These are phyloP conservation scores for Lagenaria siceraria DNA, from an alignment of 306 rosid species.

Conservation along the genomic window DNA sequence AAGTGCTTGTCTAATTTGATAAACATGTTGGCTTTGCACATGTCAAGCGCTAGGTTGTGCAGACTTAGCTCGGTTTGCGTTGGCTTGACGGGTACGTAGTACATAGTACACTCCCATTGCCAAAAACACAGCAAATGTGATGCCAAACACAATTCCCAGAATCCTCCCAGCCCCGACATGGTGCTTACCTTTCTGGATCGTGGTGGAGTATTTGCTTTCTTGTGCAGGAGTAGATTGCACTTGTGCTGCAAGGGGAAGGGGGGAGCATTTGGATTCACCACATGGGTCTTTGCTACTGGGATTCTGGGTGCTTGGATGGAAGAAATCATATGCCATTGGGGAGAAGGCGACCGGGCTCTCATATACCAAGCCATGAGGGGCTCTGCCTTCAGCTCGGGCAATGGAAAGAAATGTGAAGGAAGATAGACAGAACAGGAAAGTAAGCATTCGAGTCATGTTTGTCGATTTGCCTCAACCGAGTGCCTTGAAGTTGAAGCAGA, in stretches of 20 bases:
- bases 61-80: constrained; percentile 29
- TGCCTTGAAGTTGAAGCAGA: constrained; percentile 12
- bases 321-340: constrained; percentile 76
- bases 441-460: constrained; percentile 21
- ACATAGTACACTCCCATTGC: constrained; percentile 56
- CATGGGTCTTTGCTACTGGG: constrained; percentile 38
- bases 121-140: constrained; percentile 39
- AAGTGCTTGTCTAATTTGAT: neutral
- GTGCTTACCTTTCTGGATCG: constrained; percentile 10
- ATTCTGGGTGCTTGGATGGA: constrained; percentile 46
- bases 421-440: constrained; percentile 29
- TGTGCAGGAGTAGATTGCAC: constrained; percentile 41
- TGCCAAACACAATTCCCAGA: constrained; percentile 47
- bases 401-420: constrained; percentile 30
- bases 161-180: constrained; percentile 37
- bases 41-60: constrained; percentile 40
- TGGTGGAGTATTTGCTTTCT: constrained; percentile 25
- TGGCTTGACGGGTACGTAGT: constrained; percentile 32
- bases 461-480: constrained; percentile 1
- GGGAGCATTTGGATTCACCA: constrained; percentile 46
- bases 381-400: constrained; percentile 55
- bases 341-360: constrained; percentile 46
- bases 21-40: neutral
- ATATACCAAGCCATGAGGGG: constrained; percentile 68
- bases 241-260: constrained; percentile 66